Percentiles rank a stretch among this genome's conserved stretches.
phyloP scores from a whole-genome alignment of 495 filamentous ascomycete species.

The Annulohypoxylon moriforme region DNA sequence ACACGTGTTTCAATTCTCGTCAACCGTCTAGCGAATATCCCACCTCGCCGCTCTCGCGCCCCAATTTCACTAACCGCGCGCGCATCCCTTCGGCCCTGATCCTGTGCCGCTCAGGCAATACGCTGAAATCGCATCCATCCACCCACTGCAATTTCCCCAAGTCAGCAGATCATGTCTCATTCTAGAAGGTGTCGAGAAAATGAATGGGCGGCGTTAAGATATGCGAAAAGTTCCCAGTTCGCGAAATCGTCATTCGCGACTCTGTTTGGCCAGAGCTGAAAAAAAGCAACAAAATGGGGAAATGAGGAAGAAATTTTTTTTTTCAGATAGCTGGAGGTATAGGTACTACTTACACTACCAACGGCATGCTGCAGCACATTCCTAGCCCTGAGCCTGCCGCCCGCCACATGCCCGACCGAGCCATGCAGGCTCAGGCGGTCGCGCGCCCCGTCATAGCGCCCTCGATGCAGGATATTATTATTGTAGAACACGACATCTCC shows the following conservation, averaged over 20 bases:
- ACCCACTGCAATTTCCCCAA: conserved; percentile 65
- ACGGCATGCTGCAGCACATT: conserved; percentile 90
- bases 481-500: conserved; percentile 88
- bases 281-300: background rate
- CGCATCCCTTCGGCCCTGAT: conserved; percentile 66
- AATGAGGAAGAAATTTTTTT: background rate
- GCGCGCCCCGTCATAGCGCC: conserved; percentile 70
- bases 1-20: background rate
- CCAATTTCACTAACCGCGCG: conserved; percentile 68
- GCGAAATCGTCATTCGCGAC: background rate
- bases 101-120: conserved; percentile 46
- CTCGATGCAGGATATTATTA: conserved; percentile 87
- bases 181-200: background rate
- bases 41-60: conserved; percentile 66
- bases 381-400: conserved; percentile 68
- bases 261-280: background rate
- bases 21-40: conserved; percentile 63
- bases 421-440: conserved; percentile 84
- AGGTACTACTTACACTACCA: conserved; percentile 60
- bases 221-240: background rate
- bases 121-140: conserved; percentile 63
- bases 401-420: conserved; percentile 72
- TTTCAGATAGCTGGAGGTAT: background rate
- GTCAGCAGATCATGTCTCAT: conserved; percentile 22
- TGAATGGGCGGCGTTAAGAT: background rate